A percentile compares a stretch with the other conserved stretches of the same genome.
Evolutionary conservation across 2,329 filamentous ascomycete genomes (phyloP).

Genomic region (Sporothrix brasiliensis): DNA sequence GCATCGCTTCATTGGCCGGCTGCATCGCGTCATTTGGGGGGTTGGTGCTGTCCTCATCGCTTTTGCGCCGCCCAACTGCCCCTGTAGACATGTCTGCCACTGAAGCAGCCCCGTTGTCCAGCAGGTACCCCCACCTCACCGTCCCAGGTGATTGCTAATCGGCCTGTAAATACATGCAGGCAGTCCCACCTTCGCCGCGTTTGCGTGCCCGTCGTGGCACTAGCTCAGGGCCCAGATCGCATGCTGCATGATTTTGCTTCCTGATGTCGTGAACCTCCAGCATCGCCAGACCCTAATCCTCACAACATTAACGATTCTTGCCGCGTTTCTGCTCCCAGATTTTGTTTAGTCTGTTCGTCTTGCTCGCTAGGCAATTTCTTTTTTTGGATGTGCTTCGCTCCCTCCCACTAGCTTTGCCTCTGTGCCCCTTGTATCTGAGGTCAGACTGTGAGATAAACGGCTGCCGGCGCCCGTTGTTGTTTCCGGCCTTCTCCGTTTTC

Average conservation of each 20-base stretch:
- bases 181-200: neutral
- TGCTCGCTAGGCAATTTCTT: neutral
- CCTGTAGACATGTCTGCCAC: neutral
- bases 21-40: conserved; percentile 29
- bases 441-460: conserved; percentile 21
- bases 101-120: neutral
- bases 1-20: conserved; percentile 31
- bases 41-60: neutral
- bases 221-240: neutral
- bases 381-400: conserved; percentile 2
- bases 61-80: neutral
- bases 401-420: neutral
- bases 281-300: neutral
- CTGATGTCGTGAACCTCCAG: neutral
- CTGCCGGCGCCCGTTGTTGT: neutral
- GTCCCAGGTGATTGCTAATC: conserved; percentile 14
- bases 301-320: neutral
- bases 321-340: neutral
- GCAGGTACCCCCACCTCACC: neutral
- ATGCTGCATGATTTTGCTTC: conserved; percentile 4
- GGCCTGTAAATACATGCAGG: neutral
- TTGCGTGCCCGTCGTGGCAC: neutral
- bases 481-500: neutral
- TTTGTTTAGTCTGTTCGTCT: neutral
- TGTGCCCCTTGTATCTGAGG: neutral